Evolutionary conservation across 495 filamentous ascomycete species (phyloP).

Genomic region (Xylaria flabelliformis): DNA sequence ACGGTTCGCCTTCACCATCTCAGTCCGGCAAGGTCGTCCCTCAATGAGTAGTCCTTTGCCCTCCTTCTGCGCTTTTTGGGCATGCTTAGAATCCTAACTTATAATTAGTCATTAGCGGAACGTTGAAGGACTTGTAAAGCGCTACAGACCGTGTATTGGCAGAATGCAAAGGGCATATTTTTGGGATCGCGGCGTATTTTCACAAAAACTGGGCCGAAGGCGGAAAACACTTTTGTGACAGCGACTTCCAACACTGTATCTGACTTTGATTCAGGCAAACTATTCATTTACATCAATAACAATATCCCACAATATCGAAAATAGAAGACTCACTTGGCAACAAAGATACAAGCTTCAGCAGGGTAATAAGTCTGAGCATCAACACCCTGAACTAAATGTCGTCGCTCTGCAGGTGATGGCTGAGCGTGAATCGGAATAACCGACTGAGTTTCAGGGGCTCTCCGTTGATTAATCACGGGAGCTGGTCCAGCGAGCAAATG

Average conservation of each 20-base stretch:
- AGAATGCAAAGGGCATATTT: conserved; percentile 69
- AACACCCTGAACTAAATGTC: conserved; percentile 39
- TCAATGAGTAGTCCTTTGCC: conserved; percentile 57
- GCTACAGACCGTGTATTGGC: conserved; percentile 63
- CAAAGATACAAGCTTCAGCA: conserved; percentile 64
- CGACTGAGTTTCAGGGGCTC: not conserved
- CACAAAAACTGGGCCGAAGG: conserved; percentile 63
- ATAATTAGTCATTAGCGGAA: conserved; percentile 26
- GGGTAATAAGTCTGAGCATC: conserved; percentile 65
- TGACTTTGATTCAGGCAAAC: conserved; percentile 49
- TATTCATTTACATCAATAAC: conserved; percentile 31
- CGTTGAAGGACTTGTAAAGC: not conserved
- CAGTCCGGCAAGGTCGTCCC: conserved; percentile 64
- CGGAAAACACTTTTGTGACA: conserved; percentile 57
- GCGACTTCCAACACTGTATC: conserved; percentile 60
- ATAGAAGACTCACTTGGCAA: conserved; percentile 65
- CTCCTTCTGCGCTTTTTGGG: conserved; percentile 53
- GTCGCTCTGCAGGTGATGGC: conserved; percentile 19
- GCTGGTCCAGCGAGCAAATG: not conserved
- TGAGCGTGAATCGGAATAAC: conserved; percentile 22
- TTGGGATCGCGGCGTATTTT: conserved; percentile 65
- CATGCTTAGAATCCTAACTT: conserved; percentile 49
- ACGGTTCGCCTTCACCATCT: conserved; percentile 64
- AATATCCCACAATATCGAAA: not conserved
- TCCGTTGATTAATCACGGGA: conserved; percentile 17